Base-by-base conservation (phyloP, 257 asterid genomes). In the Lycium barbarum region DNA sequence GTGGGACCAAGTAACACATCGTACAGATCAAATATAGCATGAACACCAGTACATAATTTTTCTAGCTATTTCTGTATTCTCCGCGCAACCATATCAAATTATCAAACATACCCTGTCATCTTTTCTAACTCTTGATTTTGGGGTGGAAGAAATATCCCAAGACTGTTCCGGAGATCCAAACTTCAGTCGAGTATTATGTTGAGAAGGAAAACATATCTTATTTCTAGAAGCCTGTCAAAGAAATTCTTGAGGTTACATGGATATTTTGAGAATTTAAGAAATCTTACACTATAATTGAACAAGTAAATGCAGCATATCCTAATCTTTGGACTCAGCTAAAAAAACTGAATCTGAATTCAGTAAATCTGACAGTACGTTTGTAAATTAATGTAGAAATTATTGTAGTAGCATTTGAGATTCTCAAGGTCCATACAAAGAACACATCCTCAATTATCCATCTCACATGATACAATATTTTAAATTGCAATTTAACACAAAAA, bases 171-270 rank as follows among this genome's bases (percentile, higher is more conserved):
- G 81, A 83, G 55, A 83, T 67, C 66, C 85, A 36, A 67, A 53
- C 54, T 49, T 83, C 43, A 49, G 57, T 11, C 81, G 70, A 68
- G 70, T 53, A 36, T 26, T 68, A 61, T 66, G 80, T 26, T 72
- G 85, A 51, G 81, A 68, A 83, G 85, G 43, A 83, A 83, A 53
- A 54, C 80, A 83, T 68, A 26, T 38, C 76, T 80, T 79, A 80
- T 55, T 79, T 53, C 81, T 85, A 18, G 62, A 70, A 47, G 61
- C 81, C 87, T 85, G 83, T 36, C 81, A 79, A 66, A 55, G 63
- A 67, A 78, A 83, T 26, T 67, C 54, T 70, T 5, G 15, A 83
- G 57, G 82, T 83, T 83, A 83, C 61, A 83, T 22, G 59, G 58
- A 71, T 72, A 26, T 76, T 59, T 76, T 26, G 33, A 53, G 22